Base-by-base conservation (phyloP, 305 asterid genomes). In the Solanum hybrid region DNA sequence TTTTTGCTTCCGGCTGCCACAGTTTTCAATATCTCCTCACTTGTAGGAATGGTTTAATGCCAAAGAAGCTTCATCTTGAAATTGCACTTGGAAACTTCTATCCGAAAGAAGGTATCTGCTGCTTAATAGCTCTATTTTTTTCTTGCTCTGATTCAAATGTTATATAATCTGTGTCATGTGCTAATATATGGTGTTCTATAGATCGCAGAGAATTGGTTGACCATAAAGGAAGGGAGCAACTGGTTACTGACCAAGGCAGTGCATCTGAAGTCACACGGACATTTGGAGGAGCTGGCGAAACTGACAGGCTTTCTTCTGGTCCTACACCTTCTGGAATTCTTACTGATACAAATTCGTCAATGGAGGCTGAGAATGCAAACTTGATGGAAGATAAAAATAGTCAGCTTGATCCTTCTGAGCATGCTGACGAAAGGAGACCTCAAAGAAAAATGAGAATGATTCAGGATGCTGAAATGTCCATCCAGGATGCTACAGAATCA, bases 1-100 rank as follows among this genome's bases (percentile, higher is more conserved):
- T 22, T 34, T 72, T 71, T 89, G 75, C 85, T 88, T 91, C 77
- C 66, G 56, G 81, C 77, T 38, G 60, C 77, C 35, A 35, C 90
- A 42, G 79, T 89, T 89, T 46, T 60, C 22, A 71, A 35, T 86
- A 24, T 10, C 32, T 90, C 91, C 91, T 32, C 87, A 84, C 90
- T 80, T 90, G 93, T 93, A 96, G 99, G 94, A 98, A 97, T 91
- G 98, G 98, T 88, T 87, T 98, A 93, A 91, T 94, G 94, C 99
- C 99, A 13, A 98, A 97, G 94, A 94, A 95, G 91, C 97, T 95
- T 93, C 99, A 98, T 93, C 99, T 98, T 90, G 99, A 98, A 90
- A 95, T 97, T 92, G 99, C 99, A 86, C 98, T 98, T 71, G 99
- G 99, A 90, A 95, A 96, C 91, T 90, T 94, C 90, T 89, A 90